phyloP scores from a whole-genome alignment of 306 rosid species.

The Rosa chinensis region DNA sequence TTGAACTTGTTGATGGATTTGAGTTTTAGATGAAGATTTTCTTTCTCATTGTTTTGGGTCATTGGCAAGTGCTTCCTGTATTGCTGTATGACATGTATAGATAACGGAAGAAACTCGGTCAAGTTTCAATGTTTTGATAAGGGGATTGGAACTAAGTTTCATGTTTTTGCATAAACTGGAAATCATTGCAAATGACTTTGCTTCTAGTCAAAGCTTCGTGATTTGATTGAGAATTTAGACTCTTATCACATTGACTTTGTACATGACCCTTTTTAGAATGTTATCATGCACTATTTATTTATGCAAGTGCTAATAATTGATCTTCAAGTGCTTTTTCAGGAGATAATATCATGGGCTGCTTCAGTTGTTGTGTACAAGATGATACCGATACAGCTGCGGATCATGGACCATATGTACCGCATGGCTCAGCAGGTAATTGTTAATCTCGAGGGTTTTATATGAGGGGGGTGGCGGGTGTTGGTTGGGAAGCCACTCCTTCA shows the following conservation, averaged over 20 bases:
- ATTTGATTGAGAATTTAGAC: constrained; percentile 4
- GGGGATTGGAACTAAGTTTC: not conserved
- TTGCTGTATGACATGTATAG: not conserved
- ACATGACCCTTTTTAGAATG: not conserved
- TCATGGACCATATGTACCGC: constrained; percentile 36
- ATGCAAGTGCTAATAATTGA: not conserved
- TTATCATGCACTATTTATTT: not conserved
- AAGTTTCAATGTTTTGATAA: not conserved
- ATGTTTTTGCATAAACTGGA: not conserved
- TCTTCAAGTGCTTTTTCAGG: constrained; percentile 27
- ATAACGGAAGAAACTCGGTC: not conserved
- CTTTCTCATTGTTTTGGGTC: not conserved
- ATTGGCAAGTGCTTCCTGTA: not conserved
- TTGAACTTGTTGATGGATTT: not conserved
- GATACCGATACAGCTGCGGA: constrained; percentile 44
- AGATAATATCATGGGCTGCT: constrained; percentile 64
- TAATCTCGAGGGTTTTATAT: not conserved
- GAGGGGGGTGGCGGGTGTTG: not conserved
- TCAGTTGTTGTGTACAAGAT: constrained; percentile 61
- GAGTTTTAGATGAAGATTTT: constrained; percentile 4
- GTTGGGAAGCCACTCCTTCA: not conserved
- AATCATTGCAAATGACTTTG: not conserved
- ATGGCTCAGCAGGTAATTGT: constrained; percentile 44
- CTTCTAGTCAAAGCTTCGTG: not conserved
- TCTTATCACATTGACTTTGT: not conserved